These are phyloP conservation scores for Dipodascopsis uninucleata DNA, from an alignment of 805 yeast species.

Conservation along the genomic window DNA sequence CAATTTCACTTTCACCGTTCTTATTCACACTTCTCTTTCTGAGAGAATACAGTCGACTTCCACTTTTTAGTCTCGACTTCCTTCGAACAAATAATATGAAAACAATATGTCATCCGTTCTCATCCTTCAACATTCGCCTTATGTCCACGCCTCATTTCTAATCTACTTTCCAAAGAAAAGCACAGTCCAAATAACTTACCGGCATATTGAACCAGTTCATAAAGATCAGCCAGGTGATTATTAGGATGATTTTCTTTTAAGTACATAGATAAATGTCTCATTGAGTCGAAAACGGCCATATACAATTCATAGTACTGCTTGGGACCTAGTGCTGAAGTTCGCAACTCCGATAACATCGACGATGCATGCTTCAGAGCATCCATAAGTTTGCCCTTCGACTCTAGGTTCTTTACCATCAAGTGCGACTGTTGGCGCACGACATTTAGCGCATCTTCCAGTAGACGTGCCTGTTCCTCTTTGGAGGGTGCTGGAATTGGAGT, in stretches of 20 bases:
- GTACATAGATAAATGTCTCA: constrained; percentile 62
- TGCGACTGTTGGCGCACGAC: constrained; percentile 66
- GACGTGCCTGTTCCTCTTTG: constrained; percentile 28
- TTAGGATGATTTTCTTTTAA: constrained; percentile 64
- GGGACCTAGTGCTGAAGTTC: constrained; percentile 74
- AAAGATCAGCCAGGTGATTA: constrained; percentile 78
- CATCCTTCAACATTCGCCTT: too few species aligned
- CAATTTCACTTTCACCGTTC: too few species aligned
- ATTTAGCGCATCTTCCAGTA: constrained; percentile 46
- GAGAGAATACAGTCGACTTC: too few species aligned
- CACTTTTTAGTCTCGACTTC: too few species aligned
- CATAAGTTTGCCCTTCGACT: constrained; percentile 65
- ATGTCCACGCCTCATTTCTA: not conserved
- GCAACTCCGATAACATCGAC: constrained; percentile 71
- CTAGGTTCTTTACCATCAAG: constrained; percentile 73
- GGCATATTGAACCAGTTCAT: constrained; percentile 91
- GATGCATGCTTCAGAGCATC: constrained; percentile 87
- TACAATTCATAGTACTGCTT: constrained; percentile 92
- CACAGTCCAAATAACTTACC: constrained; percentile 36
- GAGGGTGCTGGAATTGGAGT: constrained; percentile 28
- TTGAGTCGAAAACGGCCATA: constrained; percentile 69
- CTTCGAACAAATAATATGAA: too few species aligned
- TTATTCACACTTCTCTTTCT: too few species aligned
- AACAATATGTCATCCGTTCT: too few species aligned
- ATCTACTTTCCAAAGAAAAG: not conserved